Conservation (phyloP, 495 filamentous ascomycete species). For the Penicillium crystallinum region DNA sequence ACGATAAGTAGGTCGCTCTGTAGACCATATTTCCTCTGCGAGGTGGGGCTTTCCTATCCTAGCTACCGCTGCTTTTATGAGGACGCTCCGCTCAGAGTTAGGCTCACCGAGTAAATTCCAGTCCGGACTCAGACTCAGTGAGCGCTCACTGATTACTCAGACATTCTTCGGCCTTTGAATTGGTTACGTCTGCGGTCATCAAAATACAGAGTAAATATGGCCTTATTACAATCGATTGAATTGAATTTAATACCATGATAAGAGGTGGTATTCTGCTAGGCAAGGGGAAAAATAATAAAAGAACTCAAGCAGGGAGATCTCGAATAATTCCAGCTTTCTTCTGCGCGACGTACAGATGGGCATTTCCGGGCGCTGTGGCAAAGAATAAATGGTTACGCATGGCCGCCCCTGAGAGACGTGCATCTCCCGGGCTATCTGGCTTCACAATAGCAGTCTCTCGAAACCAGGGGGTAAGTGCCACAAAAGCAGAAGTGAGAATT, state of each 20-base stretch:
- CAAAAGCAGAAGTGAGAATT: not conserved
- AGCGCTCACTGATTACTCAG: not conserved
- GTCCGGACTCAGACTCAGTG: not conserved
- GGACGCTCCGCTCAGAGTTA: constrained; percentile 21
- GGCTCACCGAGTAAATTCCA: too few relatives aligned
- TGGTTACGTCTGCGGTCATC: too few relatives aligned
- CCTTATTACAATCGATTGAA: too few relatives aligned
- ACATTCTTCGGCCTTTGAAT: too few relatives aligned
- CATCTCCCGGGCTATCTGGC: not conserved
- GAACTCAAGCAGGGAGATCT: not conserved
- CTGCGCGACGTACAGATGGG: not conserved
- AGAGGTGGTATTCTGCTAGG: not conserved
- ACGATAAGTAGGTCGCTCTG: too few relatives aligned
- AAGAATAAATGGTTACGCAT: constrained; percentile 3
- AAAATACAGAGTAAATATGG: too few relatives aligned
- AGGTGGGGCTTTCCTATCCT: constrained; percentile 18
- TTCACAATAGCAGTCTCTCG: not conserved
- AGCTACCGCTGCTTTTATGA: constrained; percentile 21
- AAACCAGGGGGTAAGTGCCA: constrained; percentile 1
- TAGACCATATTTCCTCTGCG: constrained; percentile 4
- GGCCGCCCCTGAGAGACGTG: not conserved
- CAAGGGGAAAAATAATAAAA: not conserved
- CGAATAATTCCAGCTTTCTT: constrained; percentile 5
- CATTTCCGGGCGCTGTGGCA: constrained; percentile 2
- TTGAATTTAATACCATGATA: not conserved